Evolutionary conservation across 805 yeast genomes (phyloP).

Genomic region (Sungouiella blattae): DNA sequence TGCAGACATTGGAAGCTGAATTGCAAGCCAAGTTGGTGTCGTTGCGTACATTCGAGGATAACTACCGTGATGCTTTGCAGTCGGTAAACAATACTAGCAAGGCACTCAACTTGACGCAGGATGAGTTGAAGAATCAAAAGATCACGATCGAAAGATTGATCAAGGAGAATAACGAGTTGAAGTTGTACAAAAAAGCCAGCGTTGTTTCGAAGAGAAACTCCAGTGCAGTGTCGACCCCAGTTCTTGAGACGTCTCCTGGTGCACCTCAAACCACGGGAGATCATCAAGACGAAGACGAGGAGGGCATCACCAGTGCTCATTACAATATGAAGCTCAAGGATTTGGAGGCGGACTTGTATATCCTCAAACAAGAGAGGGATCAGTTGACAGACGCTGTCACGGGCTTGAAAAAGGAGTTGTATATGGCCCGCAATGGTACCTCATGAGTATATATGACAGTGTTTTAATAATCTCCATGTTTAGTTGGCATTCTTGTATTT

Average conservation of each 20-base stretch:
- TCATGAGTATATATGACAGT: not conserved
- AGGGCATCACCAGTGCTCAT: constrained; percentile 44
- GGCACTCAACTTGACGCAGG: constrained; percentile 71
- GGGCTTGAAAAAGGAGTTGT: constrained; percentile 55
- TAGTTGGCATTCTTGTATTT: not conserved
- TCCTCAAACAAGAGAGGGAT: constrained; percentile 80
- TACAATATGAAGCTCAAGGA: constrained; percentile 76
- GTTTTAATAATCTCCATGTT: too few relatives aligned
- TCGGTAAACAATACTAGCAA: constrained; percentile 71
- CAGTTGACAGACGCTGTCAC: constrained; percentile 63
- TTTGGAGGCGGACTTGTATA: constrained; percentile 77
- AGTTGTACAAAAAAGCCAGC: constrained; percentile 45
- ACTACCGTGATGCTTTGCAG: constrained; percentile 67
- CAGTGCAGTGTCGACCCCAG: constrained; percentile 18
- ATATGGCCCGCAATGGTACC: constrained; percentile 16
- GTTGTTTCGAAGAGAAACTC: constrained; percentile 20
- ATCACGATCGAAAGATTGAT: constrained; percentile 51
- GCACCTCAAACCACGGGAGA: constrained; percentile 3
- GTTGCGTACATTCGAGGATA: constrained; percentile 49
- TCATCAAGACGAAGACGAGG: constrained; percentile 22
- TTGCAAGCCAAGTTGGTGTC: constrained; percentile 25
- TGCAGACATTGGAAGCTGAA: constrained; percentile 27
- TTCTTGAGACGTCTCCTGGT: constrained; percentile 5
- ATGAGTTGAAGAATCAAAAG: constrained; percentile 62
- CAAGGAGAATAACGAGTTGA: constrained; percentile 68